Evolutionary conservation across 2,329 filamentous ascomycete genomes (phyloP).

Genomic region (Claviceps lovelessii): DNA sequence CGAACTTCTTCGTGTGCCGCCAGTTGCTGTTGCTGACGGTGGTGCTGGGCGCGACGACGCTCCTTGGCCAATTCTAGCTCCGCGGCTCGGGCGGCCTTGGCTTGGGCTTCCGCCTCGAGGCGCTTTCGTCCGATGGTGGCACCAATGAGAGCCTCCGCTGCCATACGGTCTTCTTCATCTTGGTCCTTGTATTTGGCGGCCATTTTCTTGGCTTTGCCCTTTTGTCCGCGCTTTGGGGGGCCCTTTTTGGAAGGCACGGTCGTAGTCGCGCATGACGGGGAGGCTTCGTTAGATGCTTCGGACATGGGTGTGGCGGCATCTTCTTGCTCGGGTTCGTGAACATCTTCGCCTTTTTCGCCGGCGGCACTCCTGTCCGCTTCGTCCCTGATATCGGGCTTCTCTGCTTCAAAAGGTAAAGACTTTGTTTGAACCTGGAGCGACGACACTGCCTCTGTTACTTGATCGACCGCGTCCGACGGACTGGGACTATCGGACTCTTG

Average conservation of each 20-base stretch:
- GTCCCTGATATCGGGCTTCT: background rate
- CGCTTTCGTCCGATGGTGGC: constrained; percentile 52
- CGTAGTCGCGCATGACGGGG: background rate
- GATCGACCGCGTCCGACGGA: constrained; percentile 14
- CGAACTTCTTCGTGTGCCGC: constrained; percentile 63
- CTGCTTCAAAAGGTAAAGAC: background rate
- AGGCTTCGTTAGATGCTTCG: constrained; percentile 8
- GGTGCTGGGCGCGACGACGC: constrained; percentile 66
- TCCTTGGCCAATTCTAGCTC: constrained; percentile 58
- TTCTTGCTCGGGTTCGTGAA: constrained; percentile 5
- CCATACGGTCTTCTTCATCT: constrained; percentile 79
- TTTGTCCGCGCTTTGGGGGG: constrained; percentile 54
- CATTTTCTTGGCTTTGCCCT: constrained; percentile 72
- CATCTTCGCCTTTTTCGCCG: background rate
- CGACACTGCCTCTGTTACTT: constrained; percentile 12
- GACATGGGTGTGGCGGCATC: constrained; percentile 6
- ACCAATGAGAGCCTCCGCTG: constrained; percentile 79
- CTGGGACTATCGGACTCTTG: constrained; percentile 15
- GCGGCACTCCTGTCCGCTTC: background rate
- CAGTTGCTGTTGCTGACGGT: constrained; percentile 59
- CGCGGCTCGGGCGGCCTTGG: constrained; percentile 51
- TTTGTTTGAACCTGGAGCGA: constrained; percentile 12
- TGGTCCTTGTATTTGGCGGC: constrained; percentile 84
- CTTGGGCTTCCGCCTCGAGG: constrained; percentile 51
- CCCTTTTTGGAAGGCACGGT: constrained; percentile 25